A percentile compares a stretch with the other conserved stretches of the same genome.
phyloP scores from a whole-genome alignment of 2,329 filamentous ascomycete genomes.

The Cytospora mali region DNA sequence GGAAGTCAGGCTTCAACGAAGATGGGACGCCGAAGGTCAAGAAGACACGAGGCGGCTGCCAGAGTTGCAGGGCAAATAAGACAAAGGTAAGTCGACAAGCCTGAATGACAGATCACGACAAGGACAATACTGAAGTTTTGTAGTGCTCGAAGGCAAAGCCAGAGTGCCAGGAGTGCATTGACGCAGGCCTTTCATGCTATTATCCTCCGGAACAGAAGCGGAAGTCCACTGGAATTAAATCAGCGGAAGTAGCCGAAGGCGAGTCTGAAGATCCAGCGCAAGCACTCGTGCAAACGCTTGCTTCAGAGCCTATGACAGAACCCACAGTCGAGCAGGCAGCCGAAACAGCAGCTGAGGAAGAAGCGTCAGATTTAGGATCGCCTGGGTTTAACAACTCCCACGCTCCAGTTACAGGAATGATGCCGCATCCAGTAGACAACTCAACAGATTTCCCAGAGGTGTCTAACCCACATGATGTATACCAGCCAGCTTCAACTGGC shows the following conservation, averaged over 20 bases:
- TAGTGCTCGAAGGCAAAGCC: slow-evolving; percentile 41
- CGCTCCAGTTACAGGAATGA: slow-evolving; percentile 34
- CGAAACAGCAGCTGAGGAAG: slow-evolving; percentile 16
- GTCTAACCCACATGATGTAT: slow-evolving; percentile 36
- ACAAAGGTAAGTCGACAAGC: slow-evolving; percentile 32
- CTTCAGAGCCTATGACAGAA: slow-evolving; percentile 2
- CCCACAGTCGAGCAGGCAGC: not conserved
- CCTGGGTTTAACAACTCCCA: slow-evolving; percentile 24
- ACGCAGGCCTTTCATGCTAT: slow-evolving; percentile 24
- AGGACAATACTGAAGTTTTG: not conserved
- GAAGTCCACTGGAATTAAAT: slow-evolving; percentile 7
- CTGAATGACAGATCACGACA: not conserved
- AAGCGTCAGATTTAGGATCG: slow-evolving; percentile 27
- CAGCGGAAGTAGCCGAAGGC: slow-evolving; percentile 12
- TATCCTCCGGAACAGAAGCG: slow-evolving; percentile 25
- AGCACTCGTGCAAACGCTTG: not conserved
- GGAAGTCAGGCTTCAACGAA: slow-evolving; percentile 35
- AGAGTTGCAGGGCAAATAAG: slow-evolving; percentile 38
- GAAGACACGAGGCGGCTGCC: slow-evolving; percentile 39
- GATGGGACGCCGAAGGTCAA: slow-evolving; percentile 32
- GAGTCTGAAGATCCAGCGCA: slow-evolving; percentile 1
- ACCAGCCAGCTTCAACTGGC: slow-evolving; percentile 34
- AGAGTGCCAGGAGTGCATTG: slow-evolving; percentile 36
- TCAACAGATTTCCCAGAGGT: slow-evolving; percentile 26
- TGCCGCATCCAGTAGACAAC: slow-evolving; percentile 32